Base-by-base conservation (phyloP, 768 basidiomycete species). In the Podaxis sp. region DNA sequence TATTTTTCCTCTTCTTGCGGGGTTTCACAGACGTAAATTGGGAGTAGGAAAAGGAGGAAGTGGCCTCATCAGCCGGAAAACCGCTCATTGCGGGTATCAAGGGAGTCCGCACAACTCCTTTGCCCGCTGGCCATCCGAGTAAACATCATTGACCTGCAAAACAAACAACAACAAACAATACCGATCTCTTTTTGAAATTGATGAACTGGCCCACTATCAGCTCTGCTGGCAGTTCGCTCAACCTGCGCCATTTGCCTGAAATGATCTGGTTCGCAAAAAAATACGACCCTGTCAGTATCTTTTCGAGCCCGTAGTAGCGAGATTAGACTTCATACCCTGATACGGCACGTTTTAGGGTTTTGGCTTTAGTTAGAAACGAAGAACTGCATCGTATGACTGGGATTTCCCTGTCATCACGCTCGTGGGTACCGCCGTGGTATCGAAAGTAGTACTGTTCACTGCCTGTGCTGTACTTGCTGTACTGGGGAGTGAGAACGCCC, bases 1-100 rank as follows among this genome's bases (percentile, higher is more conserved):
- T 79, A 63, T 76, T 76, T 68, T 73, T 82, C 66, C 82, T 80
- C 68, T 82, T 87, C 73, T 80, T 87, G 69, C 82, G 80, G 25
- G 80, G 69, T 63, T 74, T 76, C 64, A 82, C 81, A 57, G 79
- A 79, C 24, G 74, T 80, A 71, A 88, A 88, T 11, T 82, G 78
- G 59, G 80, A 72, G 69, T 82, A 82, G 62, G 80, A 78, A 60
- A 76, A 79, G 55, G 79, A 77, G 57, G 72, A 57, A 52, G 66
- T 36, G 47, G 43, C 13, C 17, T 1, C 36, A 25, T 62, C 61
- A 36, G 9, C 17, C 29, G 25, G 33, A 49, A 68, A 61, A 55
- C 64, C 68, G 64, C 55, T 65, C 67, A 66, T 68, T 53, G 56
- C 56, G 65, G 64, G 17, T 46, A 51, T 19, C 22, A 52, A 58